Conservation (phyloP, 805 yeast genomes). For the Suhomyces emberorum region DNA sequence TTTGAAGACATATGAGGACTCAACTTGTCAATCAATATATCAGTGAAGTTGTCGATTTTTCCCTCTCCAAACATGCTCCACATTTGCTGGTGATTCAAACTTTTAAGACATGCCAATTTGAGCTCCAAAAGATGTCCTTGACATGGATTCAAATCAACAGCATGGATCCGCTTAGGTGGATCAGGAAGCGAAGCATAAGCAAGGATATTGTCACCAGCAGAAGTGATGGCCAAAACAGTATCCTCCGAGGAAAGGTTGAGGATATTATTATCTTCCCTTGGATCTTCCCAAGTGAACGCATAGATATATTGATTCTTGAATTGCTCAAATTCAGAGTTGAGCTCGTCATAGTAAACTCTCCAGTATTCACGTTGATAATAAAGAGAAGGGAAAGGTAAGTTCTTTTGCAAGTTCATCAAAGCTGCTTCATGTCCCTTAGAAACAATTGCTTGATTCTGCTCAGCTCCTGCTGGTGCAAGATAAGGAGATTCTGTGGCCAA, state of each 20-base stretch:
- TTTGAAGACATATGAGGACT: constrained; percentile 73
- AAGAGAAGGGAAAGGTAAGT: constrained; percentile 74
- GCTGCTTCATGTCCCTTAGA: constrained; percentile 82
- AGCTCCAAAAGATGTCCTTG: constrained; percentile 79
- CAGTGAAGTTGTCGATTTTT: constrained; percentile 46
- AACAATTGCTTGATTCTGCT: constrained; percentile 31
- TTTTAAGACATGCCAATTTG: constrained; percentile 66
- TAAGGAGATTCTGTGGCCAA: constrained; percentile 82
- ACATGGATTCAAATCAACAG: constrained; percentile 80
- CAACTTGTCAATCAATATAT: constrained; percentile 48
- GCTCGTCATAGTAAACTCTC: constrained; percentile 77
- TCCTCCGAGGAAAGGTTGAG: constrained; percentile 60
- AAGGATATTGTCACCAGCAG: constrained; percentile 81
- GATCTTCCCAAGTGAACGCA: constrained; percentile 91
- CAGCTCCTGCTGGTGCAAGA: constrained; percentile 53
- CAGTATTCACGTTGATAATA: constrained; percentile 76
- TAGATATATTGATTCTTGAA: constrained; percentile 78
- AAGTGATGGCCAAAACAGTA: constrained; percentile 77
- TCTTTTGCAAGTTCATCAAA: constrained; percentile 53
- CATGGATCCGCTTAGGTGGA: constrained; percentile 76
- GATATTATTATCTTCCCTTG: constrained; percentile 71
- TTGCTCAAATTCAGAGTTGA: constrained; percentile 63
- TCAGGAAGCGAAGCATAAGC: constrained; percentile 69
- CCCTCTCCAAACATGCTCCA: constrained; percentile 83
- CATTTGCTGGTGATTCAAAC: constrained; percentile 51